A percentile compares a stretch with the other conserved stretches of the same genome.
Conservation (phyloP, 352 stramenopile genomes). For the Phytophthora pistaciae region DNA sequence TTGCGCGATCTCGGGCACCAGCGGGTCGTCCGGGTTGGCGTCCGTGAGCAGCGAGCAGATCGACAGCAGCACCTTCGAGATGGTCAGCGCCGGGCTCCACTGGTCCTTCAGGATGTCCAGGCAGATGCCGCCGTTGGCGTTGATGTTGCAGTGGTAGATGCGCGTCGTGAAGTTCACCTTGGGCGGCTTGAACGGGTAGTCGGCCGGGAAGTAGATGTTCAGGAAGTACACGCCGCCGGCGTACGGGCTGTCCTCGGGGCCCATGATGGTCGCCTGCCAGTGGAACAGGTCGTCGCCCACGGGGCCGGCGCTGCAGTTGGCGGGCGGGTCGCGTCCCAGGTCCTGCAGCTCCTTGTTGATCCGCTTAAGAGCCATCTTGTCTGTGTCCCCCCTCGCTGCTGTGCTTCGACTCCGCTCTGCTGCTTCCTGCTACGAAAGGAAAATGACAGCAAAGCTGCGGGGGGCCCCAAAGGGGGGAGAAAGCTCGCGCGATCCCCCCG, state of each 20-base stretch:
- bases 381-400: slow-evolving; percentile 19
- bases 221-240: slow-evolving; percentile 98
- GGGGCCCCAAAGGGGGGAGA: slow-evolving; percentile 25
- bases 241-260: slow-evolving; percentile 98
- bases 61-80: slow-evolving; percentile 99
- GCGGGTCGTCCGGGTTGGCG: slow-evolving; percentile 99
- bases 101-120: slow-evolving; percentile 99
- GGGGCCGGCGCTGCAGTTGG: slow-evolving; percentile 98
- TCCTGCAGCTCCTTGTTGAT: slow-evolving; percentile 98
- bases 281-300: slow-evolving; percentile 99
- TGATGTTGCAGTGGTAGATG: slow-evolving; percentile 99
- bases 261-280: slow-evolving; percentile 98
- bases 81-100: slow-evolving; percentile 99
- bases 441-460: slow-evolving; percentile 36
- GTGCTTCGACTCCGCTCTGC: slow-evolving; percentile 28
- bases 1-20: slow-evolving; percentile 94
- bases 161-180: slow-evolving; percentile 99
- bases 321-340: slow-evolving; percentile 95
- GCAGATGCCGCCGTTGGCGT: slow-evolving; percentile 99
- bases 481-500: slow-evolving; percentile 23
- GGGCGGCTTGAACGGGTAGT: slow-evolving; percentile 99
- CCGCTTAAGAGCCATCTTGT: slow-evolving; percentile 92
- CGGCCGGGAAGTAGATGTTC: slow-evolving; percentile 99
- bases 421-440: slow-evolving; percentile 54
- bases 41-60: slow-evolving; percentile 99